Base-by-base conservation (phyloP, 1,284 basidiomycete species). In the Leccinum huronense region DNA sequence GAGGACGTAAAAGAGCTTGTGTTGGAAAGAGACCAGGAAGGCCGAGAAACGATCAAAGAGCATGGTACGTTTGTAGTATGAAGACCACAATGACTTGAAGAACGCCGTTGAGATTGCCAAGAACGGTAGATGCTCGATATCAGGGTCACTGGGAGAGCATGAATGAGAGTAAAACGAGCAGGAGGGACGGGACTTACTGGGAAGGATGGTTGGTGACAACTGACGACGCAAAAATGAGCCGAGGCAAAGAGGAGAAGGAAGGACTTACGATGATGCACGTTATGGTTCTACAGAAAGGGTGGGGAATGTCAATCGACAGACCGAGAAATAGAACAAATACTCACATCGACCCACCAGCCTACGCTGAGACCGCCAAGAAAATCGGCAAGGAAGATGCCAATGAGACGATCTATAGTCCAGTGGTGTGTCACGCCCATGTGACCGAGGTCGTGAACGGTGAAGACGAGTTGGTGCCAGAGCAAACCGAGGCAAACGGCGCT, bases 141-240 rank as follows among this genome's bases (percentile, higher is more conserved):
- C 96, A 2, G 94, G 94, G 75, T 98, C 96, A 77, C 97, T 96
- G 71, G 78, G 79, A 34, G 77, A 78, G 64, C 19, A 56, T 63
- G 40, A 70, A 60, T 60, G 63, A 7, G 71, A 62, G 51, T 38
- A 42, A 23, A 34, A 31, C 16, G 33, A 40, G 42, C 62, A 19
- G 2, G 6, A 62, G 2, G 53, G 42, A 59, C n/a, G 23, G 31
- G 63, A 75, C 83, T 66, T 86, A 96, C 87, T 99, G 97, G 65
- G 97, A 92, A 3, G 95, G 95, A 72, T 98, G 95, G 73, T 99
- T 99, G 38, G 97, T 94, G 63, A 98, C 94, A 60, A 98, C 93
- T 95, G 67, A 16, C 42, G 60, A 51, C 31, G 19, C 19, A 63
- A 65, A 38, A 57, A 65, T 68, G 68, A 67, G 69, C 61, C 40